These are phyloP conservation scores for Amphicarpaea edgeworthii DNA, from an alignment of 306 rosid species.

Conservation along the genomic window DNA sequence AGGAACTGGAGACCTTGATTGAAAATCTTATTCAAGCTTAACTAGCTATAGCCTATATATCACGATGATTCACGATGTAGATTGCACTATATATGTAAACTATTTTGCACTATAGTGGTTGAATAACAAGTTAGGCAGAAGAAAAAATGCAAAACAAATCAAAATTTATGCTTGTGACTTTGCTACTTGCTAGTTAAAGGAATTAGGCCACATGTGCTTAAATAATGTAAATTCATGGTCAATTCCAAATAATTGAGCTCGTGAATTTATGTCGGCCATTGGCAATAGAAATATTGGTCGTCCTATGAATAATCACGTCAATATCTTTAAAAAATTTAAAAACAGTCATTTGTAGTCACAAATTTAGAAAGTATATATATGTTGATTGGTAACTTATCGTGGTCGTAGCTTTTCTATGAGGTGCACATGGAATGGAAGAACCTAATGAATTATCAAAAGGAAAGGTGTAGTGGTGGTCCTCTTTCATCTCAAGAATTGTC, in stretches of 20 bases:
- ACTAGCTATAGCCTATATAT: too few relatives aligned
- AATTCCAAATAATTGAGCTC: background rate
- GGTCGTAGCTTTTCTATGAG: background rate
- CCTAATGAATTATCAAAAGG: background rate
- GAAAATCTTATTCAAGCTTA: background rate
- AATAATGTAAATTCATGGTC: background rate
- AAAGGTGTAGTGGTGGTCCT: background rate
- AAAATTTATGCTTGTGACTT: background rate
- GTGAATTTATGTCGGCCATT: background rate
- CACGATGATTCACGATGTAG: too few relatives aligned
- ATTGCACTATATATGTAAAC: too few relatives aligned
- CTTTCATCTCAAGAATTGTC: background rate
- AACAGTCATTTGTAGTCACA: background rate
- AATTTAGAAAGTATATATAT: conserved; percentile 2
- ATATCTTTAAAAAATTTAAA: background rate
- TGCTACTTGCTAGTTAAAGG: too few relatives aligned
- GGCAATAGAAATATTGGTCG: background rate
- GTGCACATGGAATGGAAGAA: conserved; percentile 9
- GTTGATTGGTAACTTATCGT: background rate
- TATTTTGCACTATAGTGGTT: background rate
- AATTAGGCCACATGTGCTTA: background rate
- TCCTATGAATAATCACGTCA: background rate
- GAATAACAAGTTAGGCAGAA: background rate
- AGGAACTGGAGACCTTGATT: background rate
- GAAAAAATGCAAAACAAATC: background rate